These are phyloP conservation scores for Boletus vermiculosoides DNA, from an alignment of 768 basidiomycete species.

Conservation along the genomic window DNA sequence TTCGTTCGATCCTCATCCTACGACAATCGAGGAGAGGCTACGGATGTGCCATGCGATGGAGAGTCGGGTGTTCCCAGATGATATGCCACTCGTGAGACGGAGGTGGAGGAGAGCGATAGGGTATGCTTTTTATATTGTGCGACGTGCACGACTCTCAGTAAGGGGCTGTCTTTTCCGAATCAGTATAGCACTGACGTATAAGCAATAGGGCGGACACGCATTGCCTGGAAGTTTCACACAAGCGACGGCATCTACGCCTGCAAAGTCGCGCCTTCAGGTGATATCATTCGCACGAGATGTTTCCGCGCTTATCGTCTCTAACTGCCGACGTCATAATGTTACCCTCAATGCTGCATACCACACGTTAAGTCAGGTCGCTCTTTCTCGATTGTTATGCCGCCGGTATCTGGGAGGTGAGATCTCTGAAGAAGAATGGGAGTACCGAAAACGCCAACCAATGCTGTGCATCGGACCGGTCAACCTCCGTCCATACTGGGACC, in stretches of 20 bases:
- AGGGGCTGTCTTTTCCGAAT: neutral
- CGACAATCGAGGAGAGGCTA: neutral
- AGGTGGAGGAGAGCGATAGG: neutral
- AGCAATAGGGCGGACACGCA: neutral
- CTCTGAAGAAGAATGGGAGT: constrained; percentile 49
- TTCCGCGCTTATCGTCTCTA: constrained; percentile 33
- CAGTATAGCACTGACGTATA: neutral
- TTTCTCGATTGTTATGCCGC: constrained; percentile 48
- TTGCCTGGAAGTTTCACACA: neutral
- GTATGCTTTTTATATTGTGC: neutral
- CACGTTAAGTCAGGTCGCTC: constrained; percentile 33
- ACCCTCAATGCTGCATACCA: constrained; percentile 52
- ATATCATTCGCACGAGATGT: constrained; percentile 2
- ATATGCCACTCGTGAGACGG: neutral
- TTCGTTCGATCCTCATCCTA: neutral
- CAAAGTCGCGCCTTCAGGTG: neutral
- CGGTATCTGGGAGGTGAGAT: constrained; percentile 48
- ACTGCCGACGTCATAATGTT: constrained; percentile 41
- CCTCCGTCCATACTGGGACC: constrained; percentile 32
- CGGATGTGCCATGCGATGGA: neutral
- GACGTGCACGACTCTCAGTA: neutral
- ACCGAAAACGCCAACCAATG: constrained; percentile 50
- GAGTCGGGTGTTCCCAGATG: neutral
- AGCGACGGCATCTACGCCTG: neutral
- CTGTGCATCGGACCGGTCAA: constrained; percentile 48